Evolutionary conservation across 805 yeast species (phyloP).

Genomic region (Pichia pseudocactophila): DNA sequence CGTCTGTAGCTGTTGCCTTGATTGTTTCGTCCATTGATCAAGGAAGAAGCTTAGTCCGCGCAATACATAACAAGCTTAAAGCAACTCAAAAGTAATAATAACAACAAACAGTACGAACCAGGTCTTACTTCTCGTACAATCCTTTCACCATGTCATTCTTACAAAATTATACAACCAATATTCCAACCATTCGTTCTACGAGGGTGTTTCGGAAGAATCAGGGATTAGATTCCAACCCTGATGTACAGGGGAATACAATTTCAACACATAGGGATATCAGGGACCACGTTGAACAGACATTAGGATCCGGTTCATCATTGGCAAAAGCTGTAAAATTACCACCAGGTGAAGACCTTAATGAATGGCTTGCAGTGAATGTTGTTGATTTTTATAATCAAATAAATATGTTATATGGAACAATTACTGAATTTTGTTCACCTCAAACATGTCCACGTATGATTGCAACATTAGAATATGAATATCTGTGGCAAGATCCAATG

Average conservation of each 20-base stretch:
- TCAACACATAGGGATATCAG: constrained; percentile 62
- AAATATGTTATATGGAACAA: constrained; percentile 92
- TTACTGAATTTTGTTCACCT: constrained; percentile 95
- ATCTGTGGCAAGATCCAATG: constrained; percentile 85
- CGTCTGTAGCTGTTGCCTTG: constrained; percentile 19
- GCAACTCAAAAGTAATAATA: no score
- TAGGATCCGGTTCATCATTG: constrained; percentile 86
- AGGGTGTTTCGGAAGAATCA: constrained; percentile 26
- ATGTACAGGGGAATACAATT: constrained; percentile 14
- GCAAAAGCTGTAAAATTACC: constrained; percentile 92
- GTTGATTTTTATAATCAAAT: constrained; percentile 95
- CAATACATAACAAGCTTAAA: no score
- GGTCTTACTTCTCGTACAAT: background rate
- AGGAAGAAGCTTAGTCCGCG: no score
- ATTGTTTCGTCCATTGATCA: constrained; percentile 12
- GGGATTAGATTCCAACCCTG: constrained; percentile 14
- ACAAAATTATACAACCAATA: constrained; percentile 25
- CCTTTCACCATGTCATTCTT: constrained; percentile 18
- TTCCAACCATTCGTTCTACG: constrained; percentile 29
- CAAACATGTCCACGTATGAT: constrained; percentile 93
- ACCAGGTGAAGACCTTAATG: constrained; percentile 81
- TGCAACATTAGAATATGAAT: constrained; percentile 95
- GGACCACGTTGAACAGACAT: constrained; percentile 85
- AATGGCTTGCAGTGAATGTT: constrained; percentile 97
- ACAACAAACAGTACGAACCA: no score